phyloP scores from a whole-genome alignment of 148 eudicot genomes.

The Rhododendron griersonianum region DNA sequence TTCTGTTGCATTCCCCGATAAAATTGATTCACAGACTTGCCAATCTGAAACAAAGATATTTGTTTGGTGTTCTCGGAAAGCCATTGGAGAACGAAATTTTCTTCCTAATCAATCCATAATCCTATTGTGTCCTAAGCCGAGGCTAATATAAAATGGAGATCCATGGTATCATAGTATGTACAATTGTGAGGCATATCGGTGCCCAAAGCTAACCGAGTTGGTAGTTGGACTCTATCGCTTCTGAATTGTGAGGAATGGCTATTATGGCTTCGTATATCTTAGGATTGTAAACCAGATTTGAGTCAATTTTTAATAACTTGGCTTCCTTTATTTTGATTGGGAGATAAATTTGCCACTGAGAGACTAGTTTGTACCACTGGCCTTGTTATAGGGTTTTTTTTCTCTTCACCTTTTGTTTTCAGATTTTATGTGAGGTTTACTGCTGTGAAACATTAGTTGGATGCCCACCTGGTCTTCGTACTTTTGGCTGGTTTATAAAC shows the following conservation, averaged over 20 bases:
- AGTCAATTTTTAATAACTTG: not conserved
- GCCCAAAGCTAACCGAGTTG: not conserved
- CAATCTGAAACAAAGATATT: not conserved
- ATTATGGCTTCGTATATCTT: not conserved
- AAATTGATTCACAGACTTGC: too few species aligned
- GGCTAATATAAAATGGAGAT: not conserved
- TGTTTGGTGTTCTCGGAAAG: not conserved
- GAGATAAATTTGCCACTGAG: not conserved
- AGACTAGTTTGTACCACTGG: not conserved
- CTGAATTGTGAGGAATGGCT: not conserved
- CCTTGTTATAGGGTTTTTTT: conserved; percentile 14
- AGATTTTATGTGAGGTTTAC: conserved; percentile 40
- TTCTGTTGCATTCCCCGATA: too few species aligned
- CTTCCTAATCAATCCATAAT: not conserved
- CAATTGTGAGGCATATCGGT: not conserved
- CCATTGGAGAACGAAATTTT: not conserved
- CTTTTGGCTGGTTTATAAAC: too few species aligned
- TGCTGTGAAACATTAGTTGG: conserved; percentile 43
- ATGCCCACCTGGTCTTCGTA: conserved; percentile 18
- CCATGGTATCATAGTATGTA: too few species aligned
- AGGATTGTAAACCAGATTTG: not conserved
- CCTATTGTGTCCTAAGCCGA: too few species aligned
- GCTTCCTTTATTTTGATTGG: not conserved
- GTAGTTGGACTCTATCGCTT: not conserved
- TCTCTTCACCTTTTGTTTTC: conserved; percentile 10